A percentile compares a stretch with the other conserved stretches of the same genome.
phyloP scores from a whole-genome alignment of 192 early-diverging fungal genomes.

The Coemansia aciculifera region DNA sequence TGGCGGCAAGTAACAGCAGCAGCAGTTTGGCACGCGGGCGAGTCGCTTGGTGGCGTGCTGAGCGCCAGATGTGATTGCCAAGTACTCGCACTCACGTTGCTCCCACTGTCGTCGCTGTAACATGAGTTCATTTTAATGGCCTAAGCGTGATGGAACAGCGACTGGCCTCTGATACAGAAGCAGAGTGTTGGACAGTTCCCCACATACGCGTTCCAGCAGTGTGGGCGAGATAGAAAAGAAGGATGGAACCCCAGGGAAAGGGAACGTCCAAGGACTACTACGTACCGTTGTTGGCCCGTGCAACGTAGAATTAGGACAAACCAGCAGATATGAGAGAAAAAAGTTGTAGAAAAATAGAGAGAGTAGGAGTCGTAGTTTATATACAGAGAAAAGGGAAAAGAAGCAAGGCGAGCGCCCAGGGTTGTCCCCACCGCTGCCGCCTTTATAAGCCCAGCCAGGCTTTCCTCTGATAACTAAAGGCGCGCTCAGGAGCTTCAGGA shows the following conservation, averaged over 20 bases:
- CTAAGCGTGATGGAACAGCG: neutral
- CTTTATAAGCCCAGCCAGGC: constrained; percentile 1
- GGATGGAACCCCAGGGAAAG: neutral
- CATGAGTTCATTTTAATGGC: neutral
- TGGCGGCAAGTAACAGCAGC: neutral
- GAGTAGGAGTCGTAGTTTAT: neutral
- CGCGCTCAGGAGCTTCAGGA: neutral
- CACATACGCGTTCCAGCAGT: constrained; percentile 1
- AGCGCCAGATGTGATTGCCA: neutral
- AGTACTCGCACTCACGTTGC: neutral
- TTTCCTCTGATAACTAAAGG: neutral
- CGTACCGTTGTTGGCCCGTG: neutral
- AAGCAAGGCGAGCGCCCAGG: neutral
- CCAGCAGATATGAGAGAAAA: neutral
- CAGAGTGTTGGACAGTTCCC: neutral
- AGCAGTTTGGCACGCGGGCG: neutral
- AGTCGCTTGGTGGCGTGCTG: neutral
- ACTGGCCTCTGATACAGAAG: neutral
- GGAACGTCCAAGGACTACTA: neutral
- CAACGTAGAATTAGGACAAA: neutral
- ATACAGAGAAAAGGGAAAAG: neutral
- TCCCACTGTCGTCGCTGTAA: neutral
- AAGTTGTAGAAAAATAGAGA: neutral
- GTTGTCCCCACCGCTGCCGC: neutral
- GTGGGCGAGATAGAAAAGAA: neutral